Percentiles rank a stretch among this genome's conserved stretches.
phyloP scores from a whole-genome alignment of 2,329 filamentous ascomycete genomes.

The Phialophora verrucosa region DNA sequence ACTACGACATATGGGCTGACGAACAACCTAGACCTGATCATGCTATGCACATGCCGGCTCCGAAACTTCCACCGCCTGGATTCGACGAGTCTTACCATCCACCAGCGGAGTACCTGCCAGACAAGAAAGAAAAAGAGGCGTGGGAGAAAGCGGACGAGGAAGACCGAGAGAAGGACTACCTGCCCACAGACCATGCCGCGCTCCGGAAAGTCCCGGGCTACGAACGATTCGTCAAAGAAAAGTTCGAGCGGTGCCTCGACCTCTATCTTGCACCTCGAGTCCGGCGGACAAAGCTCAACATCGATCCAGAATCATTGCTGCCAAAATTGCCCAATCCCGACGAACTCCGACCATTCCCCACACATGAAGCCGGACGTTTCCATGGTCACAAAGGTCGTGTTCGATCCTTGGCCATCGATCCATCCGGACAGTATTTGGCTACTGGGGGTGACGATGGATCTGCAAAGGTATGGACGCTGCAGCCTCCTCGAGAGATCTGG shows the following conservation, averaged over 20 bases:
- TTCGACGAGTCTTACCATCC: constrained; percentile 98
- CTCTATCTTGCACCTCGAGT: constrained; percentile 92
- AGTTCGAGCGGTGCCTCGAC: constrained; percentile 93
- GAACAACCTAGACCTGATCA: constrained; percentile 82
- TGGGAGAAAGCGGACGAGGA: constrained; percentile 90
- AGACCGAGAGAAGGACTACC: constrained; percentile 85
- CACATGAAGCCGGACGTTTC: constrained; percentile 84
- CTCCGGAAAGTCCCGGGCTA: constrained; percentile 92
- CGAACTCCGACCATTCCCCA: constrained; percentile 93
- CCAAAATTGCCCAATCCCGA: constrained; percentile 92
- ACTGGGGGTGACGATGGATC: constrained; percentile 95
- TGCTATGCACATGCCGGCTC: constrained; percentile 91
- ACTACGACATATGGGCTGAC: constrained; percentile 94
- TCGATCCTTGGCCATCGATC: constrained; percentile 81
- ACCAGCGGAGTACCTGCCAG: constrained; percentile 89
- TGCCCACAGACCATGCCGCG: constrained; percentile 81
- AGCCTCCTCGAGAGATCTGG: constrained; percentile 88
- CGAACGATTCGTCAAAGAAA: constrained; percentile 87
- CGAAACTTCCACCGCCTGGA: constrained; percentile 88
- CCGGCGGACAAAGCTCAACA: constrained; percentile 91
- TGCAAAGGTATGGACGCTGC: constrained; percentile 85
- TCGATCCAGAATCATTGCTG: constrained; percentile 89
- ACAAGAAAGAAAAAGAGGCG: constrained; percentile 77
- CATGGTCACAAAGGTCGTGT: constrained; percentile 87
- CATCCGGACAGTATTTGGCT: constrained; percentile 82